Evolutionary conservation across 805 yeast genomes (phyloP), one percentile per base, ranked within the genome.

Genomic region (Candida hungchunana): DNA sequence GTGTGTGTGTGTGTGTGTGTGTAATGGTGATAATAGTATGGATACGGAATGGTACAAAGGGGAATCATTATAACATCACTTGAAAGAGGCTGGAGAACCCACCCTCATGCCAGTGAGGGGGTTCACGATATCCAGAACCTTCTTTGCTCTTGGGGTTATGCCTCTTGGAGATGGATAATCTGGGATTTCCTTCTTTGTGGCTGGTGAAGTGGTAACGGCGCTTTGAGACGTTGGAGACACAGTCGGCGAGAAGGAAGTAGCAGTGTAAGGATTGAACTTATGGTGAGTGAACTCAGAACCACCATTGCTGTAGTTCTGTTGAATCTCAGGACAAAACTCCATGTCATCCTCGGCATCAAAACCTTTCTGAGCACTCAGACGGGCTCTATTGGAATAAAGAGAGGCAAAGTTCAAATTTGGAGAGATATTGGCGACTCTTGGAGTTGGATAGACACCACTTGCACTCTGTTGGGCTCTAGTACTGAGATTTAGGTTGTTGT

Each of bases 221-320:
- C 42, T 55, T 31, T 43, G 43, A 16, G 58, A 36, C 9, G 57
- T 60, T 39, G 69, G 71, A 12, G 67, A 63, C 8, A 57, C 57
- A 18, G 51, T 56, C 29, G 86, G 85, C 22, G 77, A 73, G 50
- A 79, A 79, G 17, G 77, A 69, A 29, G 73, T 61, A 2, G 84
- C 77, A 3, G 83, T 77, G 53, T 79, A 78, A 5, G 86, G 85
- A 53, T 79, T 79, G 60, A 78, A 79, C 55, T 71, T 77, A 50
- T 69, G 71, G 41, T 59, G 56, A 3, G 56, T 50, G 37, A 49
- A 51, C 29, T 40, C 36, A 12, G 26, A 32, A 10, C 11, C 18
- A n/a, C 21, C 21, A 12, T 22, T 26, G 12, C 32, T 10, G 18
- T 29, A 26, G 57, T 51, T 10, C 42, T 45, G 37, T 22, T 47